phyloP scores from a whole-genome alignment of 768 basidiomycete genomes.

The Daedaleopsis sinensis region DNA sequence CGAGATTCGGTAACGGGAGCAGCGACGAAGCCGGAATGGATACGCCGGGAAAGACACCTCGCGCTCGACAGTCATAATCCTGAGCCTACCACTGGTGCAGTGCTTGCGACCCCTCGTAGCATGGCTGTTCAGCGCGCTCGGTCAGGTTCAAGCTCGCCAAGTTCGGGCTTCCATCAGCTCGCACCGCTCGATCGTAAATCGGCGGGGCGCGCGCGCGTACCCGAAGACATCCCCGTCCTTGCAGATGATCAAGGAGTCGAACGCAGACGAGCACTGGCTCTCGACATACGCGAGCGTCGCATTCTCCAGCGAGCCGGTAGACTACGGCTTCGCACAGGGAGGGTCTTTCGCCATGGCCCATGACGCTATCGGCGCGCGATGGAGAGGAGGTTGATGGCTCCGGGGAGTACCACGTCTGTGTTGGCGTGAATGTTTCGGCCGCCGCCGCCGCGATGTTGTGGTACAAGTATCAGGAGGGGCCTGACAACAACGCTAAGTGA shows the following conservation, averaged over 20 bases:
- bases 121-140: background rate
- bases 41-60: slow-evolving; percentile 4
- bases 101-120: background rate
- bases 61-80: slow-evolving; percentile 12
- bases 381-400: background rate
- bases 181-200: slow-evolving; percentile 2
- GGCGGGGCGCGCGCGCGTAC: background rate
- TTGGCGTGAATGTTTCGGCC: slow-evolving; percentile 29
- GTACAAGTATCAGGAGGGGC: slow-evolving; percentile 25
- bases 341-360: slow-evolving; percentile 29
- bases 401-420: slow-evolving; percentile 24
- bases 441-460: slow-evolving; percentile 19
- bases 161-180: slow-evolving; percentile 11
- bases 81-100: too few relatives aligned
- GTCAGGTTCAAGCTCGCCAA: background rate
- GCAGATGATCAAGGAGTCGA: background rate
- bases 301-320: slow-evolving; percentile 14
- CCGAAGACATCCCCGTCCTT: background rate
- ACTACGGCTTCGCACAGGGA: slow-evolving; percentile 23
- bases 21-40: background rate
- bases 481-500: too few relatives aligned
- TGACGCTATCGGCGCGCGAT: slow-evolving; percentile 16
- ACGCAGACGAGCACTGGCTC: slow-evolving; percentile 12
- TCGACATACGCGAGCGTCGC: slow-evolving; percentile 24
- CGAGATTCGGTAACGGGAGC: background rate